phyloP scores from a whole-genome alignment of 2,329 filamentous ascomycete genomes.

The Ceratocystis ficicola region DNA sequence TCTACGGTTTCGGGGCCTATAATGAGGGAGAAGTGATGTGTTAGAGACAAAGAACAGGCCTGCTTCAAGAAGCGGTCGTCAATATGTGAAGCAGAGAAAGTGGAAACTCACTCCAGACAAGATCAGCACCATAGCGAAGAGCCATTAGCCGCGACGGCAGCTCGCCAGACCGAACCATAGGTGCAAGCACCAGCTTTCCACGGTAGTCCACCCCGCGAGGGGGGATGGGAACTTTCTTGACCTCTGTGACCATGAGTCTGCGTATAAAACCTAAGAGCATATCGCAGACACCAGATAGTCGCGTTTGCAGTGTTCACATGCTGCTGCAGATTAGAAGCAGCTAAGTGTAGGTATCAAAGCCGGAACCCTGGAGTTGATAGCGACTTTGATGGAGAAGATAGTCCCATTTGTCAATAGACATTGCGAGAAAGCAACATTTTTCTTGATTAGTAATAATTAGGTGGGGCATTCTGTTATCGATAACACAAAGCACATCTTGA shows the following conservation, averaged over 20 bases:
- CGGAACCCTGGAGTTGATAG: no score
- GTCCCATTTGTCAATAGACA: no score
- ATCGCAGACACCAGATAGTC: constrained; percentile 16
- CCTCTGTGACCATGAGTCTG: constrained; percentile 45
- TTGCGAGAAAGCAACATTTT: no score
- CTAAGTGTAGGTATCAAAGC: not conserved
- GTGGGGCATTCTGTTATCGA: no score
- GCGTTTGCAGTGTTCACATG: constrained; percentile 15
- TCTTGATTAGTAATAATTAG: no score
- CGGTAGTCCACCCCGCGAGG: constrained; percentile 84
- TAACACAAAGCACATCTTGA: no score
- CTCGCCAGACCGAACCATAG: constrained; percentile 97
- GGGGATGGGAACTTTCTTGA: constrained; percentile 69
- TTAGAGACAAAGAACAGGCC: no score
- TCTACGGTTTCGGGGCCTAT: constrained; percentile 87
- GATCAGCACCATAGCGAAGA: constrained; percentile 86
- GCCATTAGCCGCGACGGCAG: constrained; percentile 78
- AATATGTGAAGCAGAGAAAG: not conserved
- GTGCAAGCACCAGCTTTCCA: constrained; percentile 84
- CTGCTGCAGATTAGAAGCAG: not conserved
- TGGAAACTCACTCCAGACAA: constrained; percentile 69
- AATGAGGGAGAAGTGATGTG: not conserved
- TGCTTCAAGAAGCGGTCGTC: no score
- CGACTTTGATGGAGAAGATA: no score
- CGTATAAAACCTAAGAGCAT: constrained; percentile 21